Evolutionary conservation across 75 land plant genomes (phyloP), one percentile per base, ranked within the genome.

Genomic region (Pinus albicaulis): DNA sequence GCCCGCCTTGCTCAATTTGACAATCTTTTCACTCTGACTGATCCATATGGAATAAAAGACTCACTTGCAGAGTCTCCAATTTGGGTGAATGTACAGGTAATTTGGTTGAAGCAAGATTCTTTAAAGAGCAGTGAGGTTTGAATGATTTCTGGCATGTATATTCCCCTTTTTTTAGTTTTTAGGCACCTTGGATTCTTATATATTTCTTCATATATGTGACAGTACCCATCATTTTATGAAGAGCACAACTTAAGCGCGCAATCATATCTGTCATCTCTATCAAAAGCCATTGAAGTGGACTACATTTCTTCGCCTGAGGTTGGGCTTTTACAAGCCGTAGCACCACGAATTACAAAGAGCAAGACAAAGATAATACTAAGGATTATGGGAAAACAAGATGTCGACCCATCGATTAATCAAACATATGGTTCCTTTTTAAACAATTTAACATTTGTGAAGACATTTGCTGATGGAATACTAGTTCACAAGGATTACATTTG

Each of bases 251-350:
- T 83, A 53, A 79, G 81, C 57, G 15, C 65, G 14, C 28, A 59
- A 23, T 13, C 48, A 0, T 87, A 44, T 53, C 5, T 92, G 3
- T 57, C 52, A 55, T 74, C 57, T 16, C 20, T 65, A 11, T 7
- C 73, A 55, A 83, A 68, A 65, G 0, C n/a, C 16, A 25, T 52
- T 1, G 16, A 1, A 0, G 34, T 89, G 25, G 60, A 77, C 14
- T 94, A 80, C 76, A 53, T 94, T 57, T 96, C 99, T 36, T 90
- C 98, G 41, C 81, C 98, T 14, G 99, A 96, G 76, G 82, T 94
- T 34, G 89, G 82, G n/a, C 85, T 96, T 77, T 80, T 96, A 78
- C 90, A 83, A 74, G 36, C 53, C 69, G 58, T 93, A 6, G 64
- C 26, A 53, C 63, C 82, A 15, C 76, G 72, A 52, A 68, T 91